Conservation (phyloP, 2,329 filamentous ascomycete genomes). For the Nemania abortiva region DNA sequence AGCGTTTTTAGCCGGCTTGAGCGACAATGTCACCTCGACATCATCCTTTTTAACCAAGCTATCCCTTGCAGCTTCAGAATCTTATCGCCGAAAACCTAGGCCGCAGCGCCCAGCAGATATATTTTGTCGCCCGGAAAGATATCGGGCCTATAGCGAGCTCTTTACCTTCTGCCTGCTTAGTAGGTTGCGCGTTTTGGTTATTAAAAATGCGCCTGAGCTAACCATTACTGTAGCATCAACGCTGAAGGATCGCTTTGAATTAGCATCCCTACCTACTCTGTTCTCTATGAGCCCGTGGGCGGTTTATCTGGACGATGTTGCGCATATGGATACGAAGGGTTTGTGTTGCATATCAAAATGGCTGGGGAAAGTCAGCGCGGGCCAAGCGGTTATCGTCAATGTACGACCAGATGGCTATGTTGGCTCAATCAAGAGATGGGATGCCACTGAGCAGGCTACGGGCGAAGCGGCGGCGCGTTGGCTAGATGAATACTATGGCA, state of each 20-base stretch:
- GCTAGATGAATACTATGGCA: conserved; percentile 67
- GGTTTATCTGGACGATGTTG: conserved; percentile 48
- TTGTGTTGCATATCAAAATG: conserved; percentile 47
- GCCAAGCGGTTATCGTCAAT: conserved; percentile 44
- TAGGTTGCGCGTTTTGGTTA: conserved; percentile 53
- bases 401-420: conserved; percentile 49
- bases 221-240: conserved; percentile 43
- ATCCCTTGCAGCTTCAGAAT: conserved; percentile 69
- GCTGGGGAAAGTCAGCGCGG: conserved; percentile 43
- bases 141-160: conserved; percentile 74
- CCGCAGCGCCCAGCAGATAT: conserved; percentile 70
- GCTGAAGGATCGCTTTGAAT: conserved; percentile 45
- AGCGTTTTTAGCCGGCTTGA: conserved; percentile 14
- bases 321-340: conserved; percentile 45
- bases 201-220: neutral
- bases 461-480: conserved; percentile 66
- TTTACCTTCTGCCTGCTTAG: conserved; percentile 78
- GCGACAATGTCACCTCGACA: conserved; percentile 7
- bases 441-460: conserved; percentile 50
- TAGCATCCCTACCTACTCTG: conserved; percentile 44
- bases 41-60: conserved; percentile 56
- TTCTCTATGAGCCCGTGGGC: conserved; percentile 47
- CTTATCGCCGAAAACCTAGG: conserved; percentile 71
- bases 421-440: conserved; percentile 46
- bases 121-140: conserved; percentile 75